Base-by-base conservation (phyloP, 371 early-diverging fungal species). In the Mortierella sp. region DNA sequence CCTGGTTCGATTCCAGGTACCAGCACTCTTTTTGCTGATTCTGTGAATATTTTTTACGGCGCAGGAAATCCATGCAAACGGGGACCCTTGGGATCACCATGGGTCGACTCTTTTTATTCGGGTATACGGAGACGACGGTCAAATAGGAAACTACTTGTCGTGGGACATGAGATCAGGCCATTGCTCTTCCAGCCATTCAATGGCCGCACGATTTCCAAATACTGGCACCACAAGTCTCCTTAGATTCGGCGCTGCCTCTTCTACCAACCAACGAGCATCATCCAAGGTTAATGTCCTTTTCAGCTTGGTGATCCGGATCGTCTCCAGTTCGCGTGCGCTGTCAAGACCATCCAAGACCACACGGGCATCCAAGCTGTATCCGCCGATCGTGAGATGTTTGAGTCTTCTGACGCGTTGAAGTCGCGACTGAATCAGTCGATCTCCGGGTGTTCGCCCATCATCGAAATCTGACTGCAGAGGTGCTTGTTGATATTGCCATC, bases 1-100 rank as follows among this genome's bases (percentile, higher is more conserved):
- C 67, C 67, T 67, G 67, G 67, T 67, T 67, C 67, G 67, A 67
- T 67, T 67, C 67, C 67, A 67, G 67, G 67, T 56, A 40, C 45
- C 45, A 55, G 67, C 67, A 67, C 28, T 56, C 34, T 45, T 61
- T n/a, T n/a, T n/a, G n/a, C n/a, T n/a, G n/a, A n/a, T n/a, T n/a
- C n/a, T n/a, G n/a, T n/a, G n/a, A n/a, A n/a, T n/a, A n/a, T n/a
- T n/a, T n/a, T n/a, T n/a, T n/a, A n/a, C n/a, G n/a, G n/a, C n/a
- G n/a, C n/a, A n/a, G n/a, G n/a, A n/a, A n/a, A n/a, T n/a, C n/a
- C n/a, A n/a, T n/a, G n/a, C n/a, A n/a, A n/a, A n/a, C n/a, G n/a
- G n/a, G n/a, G n/a, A n/a, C n/a, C n/a, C n/a, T n/a, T n/a, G n/a
- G n/a, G n/a, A n/a, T n/a, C n/a, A n/a, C n/a, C n/a, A n/a, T n/a